Conservation (phyloP, 768 basidiomycete genomes). For the Candolleomyces aberdarensis region DNA sequence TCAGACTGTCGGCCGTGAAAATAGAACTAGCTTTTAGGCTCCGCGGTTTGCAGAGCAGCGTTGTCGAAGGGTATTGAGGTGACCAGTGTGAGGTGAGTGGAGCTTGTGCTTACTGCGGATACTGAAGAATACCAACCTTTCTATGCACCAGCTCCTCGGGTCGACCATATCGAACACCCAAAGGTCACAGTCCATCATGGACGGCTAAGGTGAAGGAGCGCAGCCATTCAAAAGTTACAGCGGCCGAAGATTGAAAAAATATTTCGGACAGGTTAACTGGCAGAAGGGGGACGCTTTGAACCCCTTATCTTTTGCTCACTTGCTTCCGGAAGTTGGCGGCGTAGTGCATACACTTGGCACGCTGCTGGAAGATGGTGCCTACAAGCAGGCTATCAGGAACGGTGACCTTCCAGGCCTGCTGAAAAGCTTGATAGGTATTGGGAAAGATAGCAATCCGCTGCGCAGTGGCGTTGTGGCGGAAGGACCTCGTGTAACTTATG, state of each 20-base stretch:
- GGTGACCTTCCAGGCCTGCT: slow-evolving; percentile 54
- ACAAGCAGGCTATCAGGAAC: slow-evolving; percentile 70
- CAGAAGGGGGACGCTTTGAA: slow-evolving; percentile 77
- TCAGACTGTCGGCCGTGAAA: slow-evolving; percentile 7
- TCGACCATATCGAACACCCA: slow-evolving; percentile 79
- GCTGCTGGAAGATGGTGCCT: slow-evolving; percentile 74
- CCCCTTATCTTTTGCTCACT: slow-evolving; percentile 66
- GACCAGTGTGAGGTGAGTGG: slow-evolving; percentile 76
- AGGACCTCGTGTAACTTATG: slow-evolving; percentile 52
- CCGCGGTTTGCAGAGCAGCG: slow-evolving; percentile 88
- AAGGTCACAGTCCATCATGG: slow-evolving; percentile 90
- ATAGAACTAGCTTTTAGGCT: slow-evolving; percentile 51
- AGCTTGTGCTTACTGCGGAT: neutral
- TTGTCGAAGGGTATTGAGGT: slow-evolving; percentile 82
- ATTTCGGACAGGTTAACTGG: slow-evolving; percentile 72
- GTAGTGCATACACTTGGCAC: slow-evolving; percentile 95
- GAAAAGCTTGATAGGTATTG: slow-evolving; percentile 36
- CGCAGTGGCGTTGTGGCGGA: slow-evolving; percentile 28
- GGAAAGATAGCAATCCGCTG: slow-evolving; percentile 56
- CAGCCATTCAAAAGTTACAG: neutral
- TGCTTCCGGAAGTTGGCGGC: slow-evolving; percentile 65
- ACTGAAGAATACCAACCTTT: neutral
- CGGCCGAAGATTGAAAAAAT: neutral
- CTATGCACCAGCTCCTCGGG: slow-evolving; percentile 72
- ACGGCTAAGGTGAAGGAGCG: slow-evolving; percentile 52